Base-by-base conservation (phyloP, 2,329 filamentous ascomycete genomes). In the Botrytis cinerea region DNA sequence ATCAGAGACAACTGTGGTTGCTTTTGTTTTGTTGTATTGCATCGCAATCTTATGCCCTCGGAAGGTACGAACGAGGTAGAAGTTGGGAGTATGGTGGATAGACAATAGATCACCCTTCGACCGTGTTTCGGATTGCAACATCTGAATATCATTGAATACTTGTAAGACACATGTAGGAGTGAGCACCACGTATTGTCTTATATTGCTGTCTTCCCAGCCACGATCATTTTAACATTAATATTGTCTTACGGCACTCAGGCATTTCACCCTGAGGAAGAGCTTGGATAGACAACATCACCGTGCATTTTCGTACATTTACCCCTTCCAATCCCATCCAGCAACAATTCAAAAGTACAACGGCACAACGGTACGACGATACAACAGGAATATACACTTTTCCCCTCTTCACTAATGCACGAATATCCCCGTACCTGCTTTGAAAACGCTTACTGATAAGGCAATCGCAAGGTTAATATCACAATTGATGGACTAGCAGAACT, bases 181-280 rank as follows among this genome's bases (percentile, higher is more conserved):
- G 8, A n/a, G 2, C 12, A 59, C 14, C 8, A 20, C 54, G 18
- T 35, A n/a, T 38, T 10, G 9, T 62, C 60, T 18, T 62, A 38
- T 40, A 18, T 62, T 22, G 7, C n/a, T 18, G 22, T n/a, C 38
- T 45, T 63, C 38, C 60, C 60, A 62, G 60, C 60, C 60, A 62
- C 60, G n/a, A 9, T 4, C 38, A 61, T 61, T 62, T 62, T 43
- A 51, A 51, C 48, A 14, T 51, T n/a, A 14, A 51, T n/a, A 14
- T 43, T 62, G 25, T 28, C n/a, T 25, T 25, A 46, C 25, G 48
- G 2, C n/a, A 63, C 32, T 5, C 25, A 38, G 38, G 20, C n/a
- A 63, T 62, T 25, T 51, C 12, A 43, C 66, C 35, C 35, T 45
- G 62, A 57, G n/a, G 51, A 81, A 66, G 57, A 70, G 67, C 67